Conservation (phyloP, 2,329 filamentous ascomycete species). For the Aspergillus alliaceus region DNA sequence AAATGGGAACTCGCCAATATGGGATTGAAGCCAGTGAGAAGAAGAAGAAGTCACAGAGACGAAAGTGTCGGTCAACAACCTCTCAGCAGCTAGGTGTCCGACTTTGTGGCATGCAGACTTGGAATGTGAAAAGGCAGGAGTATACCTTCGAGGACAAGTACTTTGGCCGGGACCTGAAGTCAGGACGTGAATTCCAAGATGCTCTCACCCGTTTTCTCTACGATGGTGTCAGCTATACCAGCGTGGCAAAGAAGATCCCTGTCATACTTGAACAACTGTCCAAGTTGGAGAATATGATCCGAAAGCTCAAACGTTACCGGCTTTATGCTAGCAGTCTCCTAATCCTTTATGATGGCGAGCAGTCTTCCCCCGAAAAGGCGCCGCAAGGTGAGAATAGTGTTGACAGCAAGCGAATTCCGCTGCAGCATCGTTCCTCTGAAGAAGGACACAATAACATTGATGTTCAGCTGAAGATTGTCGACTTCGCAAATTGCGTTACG, state of each 20-base stretch:
- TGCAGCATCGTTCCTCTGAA: conserved; percentile 31
- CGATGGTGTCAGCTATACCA: conserved; percentile 78
- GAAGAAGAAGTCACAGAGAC: conserved; percentile 88
- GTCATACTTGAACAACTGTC: conserved; percentile 80
- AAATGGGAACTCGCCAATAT: conserved; percentile 98
- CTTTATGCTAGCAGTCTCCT: conserved; percentile 94
- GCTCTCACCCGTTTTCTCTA: conserved; percentile 88
- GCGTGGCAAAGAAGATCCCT: conserved; percentile 83
- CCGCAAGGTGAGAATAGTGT: conserved; percentile 21
- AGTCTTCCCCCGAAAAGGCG: conserved; percentile 22
- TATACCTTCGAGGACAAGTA: conserved; percentile 99
- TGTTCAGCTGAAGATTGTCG: conserved; percentile 89
- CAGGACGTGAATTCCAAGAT: conserved; percentile 82
- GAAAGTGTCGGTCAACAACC: conserved; percentile 90
- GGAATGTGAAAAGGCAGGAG: conserved; percentile 78
- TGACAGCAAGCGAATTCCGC: conserved; percentile 33
- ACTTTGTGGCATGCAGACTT: conserved; percentile 93
- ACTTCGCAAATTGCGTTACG: conserved; percentile 97
- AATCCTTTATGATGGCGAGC: conserved; percentile 90
- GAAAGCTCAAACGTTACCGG: conserved; percentile 76
- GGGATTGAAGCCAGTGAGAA: conserved; percentile 88
- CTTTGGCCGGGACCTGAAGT: conserved; percentile 84
- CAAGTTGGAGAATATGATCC: conserved; percentile 79
- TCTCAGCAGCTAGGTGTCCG: conserved; percentile 88
- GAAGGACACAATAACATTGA: conserved; percentile 41